Base-by-base conservation (phyloP, 2,329 filamentous ascomycete species). In the Leptographium flavum region DNA sequence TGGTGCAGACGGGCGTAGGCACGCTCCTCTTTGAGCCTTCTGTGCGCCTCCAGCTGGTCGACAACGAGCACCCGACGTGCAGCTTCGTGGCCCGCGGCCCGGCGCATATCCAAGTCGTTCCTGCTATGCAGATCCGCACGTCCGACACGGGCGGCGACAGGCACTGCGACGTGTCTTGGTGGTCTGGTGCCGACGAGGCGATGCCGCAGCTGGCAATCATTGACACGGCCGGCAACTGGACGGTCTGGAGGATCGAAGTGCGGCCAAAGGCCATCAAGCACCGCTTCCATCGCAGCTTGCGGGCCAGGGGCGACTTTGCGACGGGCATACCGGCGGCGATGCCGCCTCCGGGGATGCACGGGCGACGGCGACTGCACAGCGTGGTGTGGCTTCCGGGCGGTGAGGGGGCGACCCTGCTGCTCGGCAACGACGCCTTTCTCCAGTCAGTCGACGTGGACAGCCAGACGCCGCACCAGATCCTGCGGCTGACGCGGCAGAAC, bases 151-250 rank as follows among this genome's bases (percentile, higher is more conserved):
- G 73, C 2, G 72, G 71, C 1, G 63, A 60, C 27, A 56, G 67
- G 1, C 79, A 84, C 53, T 69, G 69, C 0, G 79, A 87, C 58
- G 65, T 83, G 3, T 61, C 73, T 0, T 83, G 87, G 57, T 81
- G 79, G 50, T 74, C 80, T 0, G 59, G 60, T 4, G 55, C 55
- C 5, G 62, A 47, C 51, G 73, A 63, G 57, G 61, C 65, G 11
- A 70, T 66, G 15, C 70, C 75, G 1, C 79, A 83, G 53, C 61
- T 87, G 43, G 79, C 70, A 15, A 65, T 87, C 23, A 65, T 87
- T 17, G 80, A 87, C 53, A 67, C 75, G 43, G 63, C 63, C 30
- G 82, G 81, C 1, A 66, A 64, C 47, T 88, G 83, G 83, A 77
- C 66, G 37, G 59, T 86, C 4, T 86, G 80, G 77, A 69, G 82